Evolutionary conservation across 495 filamentous ascomycete species (phyloP).

Genomic region (Achaetomiella virescens): DNA sequence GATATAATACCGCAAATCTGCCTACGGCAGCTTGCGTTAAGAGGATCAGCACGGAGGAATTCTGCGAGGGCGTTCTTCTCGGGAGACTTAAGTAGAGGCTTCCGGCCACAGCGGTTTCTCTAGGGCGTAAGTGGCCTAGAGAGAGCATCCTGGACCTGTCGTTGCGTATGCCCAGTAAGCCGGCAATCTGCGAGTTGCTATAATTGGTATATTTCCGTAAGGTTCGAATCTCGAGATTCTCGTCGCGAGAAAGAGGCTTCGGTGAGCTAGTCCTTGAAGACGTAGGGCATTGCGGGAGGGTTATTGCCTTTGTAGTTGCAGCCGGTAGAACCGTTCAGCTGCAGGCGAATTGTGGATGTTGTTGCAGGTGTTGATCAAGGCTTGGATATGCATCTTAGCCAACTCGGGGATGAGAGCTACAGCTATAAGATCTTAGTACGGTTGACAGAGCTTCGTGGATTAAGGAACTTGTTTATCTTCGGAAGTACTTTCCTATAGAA

Average conservation of each 20-base stretch:
- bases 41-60: neutral
- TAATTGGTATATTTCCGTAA: neutral
- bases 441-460: neutral
- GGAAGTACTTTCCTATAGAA: neutral
- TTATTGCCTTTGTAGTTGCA: neutral
- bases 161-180: neutral
- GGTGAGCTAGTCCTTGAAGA: neutral
- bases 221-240: neutral
- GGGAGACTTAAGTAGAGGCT: neutral
- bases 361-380: neutral
- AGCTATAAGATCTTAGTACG: neutral
- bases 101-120: neutral
- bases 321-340: neutral
- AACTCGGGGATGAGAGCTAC: neutral
- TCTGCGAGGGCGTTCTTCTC: neutral
- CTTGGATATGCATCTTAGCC: neutral
- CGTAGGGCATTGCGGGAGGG: neutral
- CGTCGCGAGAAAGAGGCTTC: neutral
- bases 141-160: neutral
- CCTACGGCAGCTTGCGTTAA: neutral
- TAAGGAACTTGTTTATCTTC: no score
- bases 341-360: neutral
- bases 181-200: neutral
- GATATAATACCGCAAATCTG: neutral
- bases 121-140: neutral